Evolutionary conservation across 371 early-diverging fungal species (phyloP).

Genomic region (Mucor irregularis): DNA sequence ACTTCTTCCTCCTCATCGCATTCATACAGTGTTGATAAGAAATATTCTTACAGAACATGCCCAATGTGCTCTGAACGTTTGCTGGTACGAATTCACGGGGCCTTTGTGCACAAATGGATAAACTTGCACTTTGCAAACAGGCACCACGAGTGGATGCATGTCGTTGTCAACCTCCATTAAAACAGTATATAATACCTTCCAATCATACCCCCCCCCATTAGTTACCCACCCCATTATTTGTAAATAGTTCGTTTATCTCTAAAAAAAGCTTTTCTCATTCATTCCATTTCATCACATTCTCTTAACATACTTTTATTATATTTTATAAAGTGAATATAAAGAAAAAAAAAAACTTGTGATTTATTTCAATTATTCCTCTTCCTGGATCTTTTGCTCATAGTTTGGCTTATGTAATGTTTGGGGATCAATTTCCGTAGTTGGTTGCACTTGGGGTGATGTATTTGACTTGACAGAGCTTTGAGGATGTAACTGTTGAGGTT

Average conservation of each 20-base stretch:
- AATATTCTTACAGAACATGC: conserved; percentile 45
- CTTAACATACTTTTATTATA: background rate
- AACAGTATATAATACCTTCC: background rate
- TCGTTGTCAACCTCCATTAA: conserved; percentile 48
- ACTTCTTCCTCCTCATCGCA: conserved; percentile 3
- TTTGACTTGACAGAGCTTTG: background rate
- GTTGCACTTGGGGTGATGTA: background rate
- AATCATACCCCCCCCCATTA: background rate
- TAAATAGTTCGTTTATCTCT: background rate
- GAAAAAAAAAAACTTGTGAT: background rate
- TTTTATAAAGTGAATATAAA: background rate
- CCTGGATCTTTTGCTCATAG: conserved; percentile 5
- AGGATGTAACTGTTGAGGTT: background rate
- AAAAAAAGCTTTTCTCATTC: too few relatives aligned
- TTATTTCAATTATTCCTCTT: background rate
- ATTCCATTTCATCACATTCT: background rate
- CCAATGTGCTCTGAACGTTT: conserved; percentile 52
- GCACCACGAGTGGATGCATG: conserved; percentile 53
- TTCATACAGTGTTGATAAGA: conserved; percentile 9
- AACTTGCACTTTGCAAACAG: conserved; percentile 45
- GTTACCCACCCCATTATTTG: background rate
- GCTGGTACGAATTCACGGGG: conserved; percentile 48
- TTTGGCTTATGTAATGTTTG: conserved; percentile 1
- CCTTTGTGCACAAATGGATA: conserved; percentile 52
- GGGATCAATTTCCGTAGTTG: background rate